phyloP scores from a whole-genome alignment of 805 yeast genomes.

The Saccharomyces kudriavzevii region DNA sequence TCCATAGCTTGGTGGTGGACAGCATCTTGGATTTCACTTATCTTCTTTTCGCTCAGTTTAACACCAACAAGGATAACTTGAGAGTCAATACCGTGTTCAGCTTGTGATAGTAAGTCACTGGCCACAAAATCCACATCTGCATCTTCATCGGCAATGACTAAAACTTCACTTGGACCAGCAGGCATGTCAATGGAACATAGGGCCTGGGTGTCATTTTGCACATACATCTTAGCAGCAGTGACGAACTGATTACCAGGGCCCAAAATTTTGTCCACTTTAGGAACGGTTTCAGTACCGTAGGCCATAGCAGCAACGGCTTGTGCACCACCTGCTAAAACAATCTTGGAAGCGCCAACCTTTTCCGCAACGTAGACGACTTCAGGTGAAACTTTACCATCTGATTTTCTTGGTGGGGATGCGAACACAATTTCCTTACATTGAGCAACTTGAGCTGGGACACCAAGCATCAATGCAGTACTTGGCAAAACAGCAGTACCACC shows the following conservation, averaged over 20 bases:
- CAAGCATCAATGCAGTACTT: slow-evolving; percentile 95
- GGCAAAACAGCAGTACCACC: slow-evolving; percentile 99
- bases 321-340: slow-evolving; percentile 97
- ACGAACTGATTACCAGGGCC: slow-evolving; percentile 99
- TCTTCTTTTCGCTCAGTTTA: slow-evolving; percentile 49
- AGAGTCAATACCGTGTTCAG: slow-evolving; percentile 97
- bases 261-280: slow-evolving; percentile 91
- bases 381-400: slow-evolving; percentile 86
- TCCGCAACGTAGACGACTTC: slow-evolving; percentile 97
- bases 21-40: slow-evolving; percentile 69
- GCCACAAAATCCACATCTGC: slow-evolving; percentile 96
- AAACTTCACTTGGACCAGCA: slow-evolving; percentile 97
- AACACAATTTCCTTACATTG: slow-evolving; percentile 86
- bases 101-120: slow-evolving; percentile 92
- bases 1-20: slow-evolving; percentile 74
- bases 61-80: slow-evolving; percentile 91
- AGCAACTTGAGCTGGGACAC: slow-evolving; percentile 97
- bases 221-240: slow-evolving; percentile 97
- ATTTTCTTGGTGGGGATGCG: slow-evolving; percentile 89
- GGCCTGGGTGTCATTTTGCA: slow-evolving; percentile 91
- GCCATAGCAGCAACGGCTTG: slow-evolving; percentile 99
- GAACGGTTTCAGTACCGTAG: slow-evolving; percentile 86
- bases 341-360: slow-evolving; percentile 83
- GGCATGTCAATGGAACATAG: slow-evolving; percentile 98
- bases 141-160: slow-evolving; percentile 82